Base-by-base conservation (phyloP, 257 asterid genomes). In the Hygrophila difformis region DNA sequence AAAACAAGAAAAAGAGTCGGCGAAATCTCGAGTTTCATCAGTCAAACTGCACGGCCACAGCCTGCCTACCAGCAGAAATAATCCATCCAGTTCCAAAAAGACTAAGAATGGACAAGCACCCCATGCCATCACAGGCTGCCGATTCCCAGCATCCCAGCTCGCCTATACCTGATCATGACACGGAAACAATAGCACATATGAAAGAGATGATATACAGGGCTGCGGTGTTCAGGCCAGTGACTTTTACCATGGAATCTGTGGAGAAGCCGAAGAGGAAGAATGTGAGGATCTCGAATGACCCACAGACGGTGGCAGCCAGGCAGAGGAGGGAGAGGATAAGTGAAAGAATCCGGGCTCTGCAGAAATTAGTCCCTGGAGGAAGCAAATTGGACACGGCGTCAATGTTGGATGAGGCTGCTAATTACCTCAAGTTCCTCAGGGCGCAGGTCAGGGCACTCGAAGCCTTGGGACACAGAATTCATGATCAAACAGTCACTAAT, bases 201-300 rank as follows among this genome's bases (percentile, higher is more conserved):
- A 89, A 89, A 54, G 98, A 89, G 68, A 86, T 86, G 76, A 80
- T 89, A 8, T 89, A 89, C 66, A 70, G 92, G 0, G 96, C 98
- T 0, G 98, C 98, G 0, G 94, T 87, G 1, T 82, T 89, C 31
- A 41, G 95, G 74, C 98, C 98, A 7, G 96, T 89, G 69, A 63
- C 63, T 37, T 70, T 89, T 29, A 86, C 28, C 9, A 94, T 82
- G 18, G 10, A 28, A 19, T n/a, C n/a, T n/a, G 61, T 42, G 55
- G 93, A 82, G 63, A 82, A 67, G 70, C 98, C 98, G 14, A 80
- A 49, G 35, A 38, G 98, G 54, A 89, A 82, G 65, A 89, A 86
- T 19, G 84, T 86, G 0, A 55, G 71, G 45, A 78, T 86, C 50
- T 89, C 98, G 40, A 72, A 37, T 44, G 98, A 89, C 18, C 98